These are phyloP conservation scores for Citrullus mucosospermus DNA, from an alignment of 306 rosid species.

Conservation along the genomic window DNA sequence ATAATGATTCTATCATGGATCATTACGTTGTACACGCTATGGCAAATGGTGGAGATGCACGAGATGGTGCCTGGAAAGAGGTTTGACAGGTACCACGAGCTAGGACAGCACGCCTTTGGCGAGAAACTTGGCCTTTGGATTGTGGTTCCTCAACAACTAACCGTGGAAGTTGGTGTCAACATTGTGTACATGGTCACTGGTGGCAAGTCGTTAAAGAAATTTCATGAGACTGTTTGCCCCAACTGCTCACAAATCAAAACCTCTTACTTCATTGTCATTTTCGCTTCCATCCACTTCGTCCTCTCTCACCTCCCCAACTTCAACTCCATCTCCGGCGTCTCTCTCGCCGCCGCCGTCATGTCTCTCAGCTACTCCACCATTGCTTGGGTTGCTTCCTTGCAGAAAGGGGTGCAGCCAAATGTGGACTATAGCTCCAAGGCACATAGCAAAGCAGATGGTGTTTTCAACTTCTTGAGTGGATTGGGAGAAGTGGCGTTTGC, in stretches of 20 bases:
- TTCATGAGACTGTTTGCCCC: conserved; percentile 37
- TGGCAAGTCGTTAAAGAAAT: conserved; percentile 49
- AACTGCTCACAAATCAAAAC: conserved; percentile 18
- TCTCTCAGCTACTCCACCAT: conserved; percentile 65
- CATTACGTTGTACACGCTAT: conserved; percentile 58
- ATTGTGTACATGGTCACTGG: conserved; percentile 70
- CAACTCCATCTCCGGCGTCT: conserved; percentile 53
- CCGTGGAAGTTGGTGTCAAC: conserved; percentile 60
- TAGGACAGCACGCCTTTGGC: conserved; percentile 81
- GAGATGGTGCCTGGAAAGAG: conserved; percentile 82
- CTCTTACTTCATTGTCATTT: conserved; percentile 46
- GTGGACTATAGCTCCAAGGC: conserved; percentile 35
- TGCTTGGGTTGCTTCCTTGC: conserved; percentile 52
- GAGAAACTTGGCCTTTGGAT: conserved; percentile 57
- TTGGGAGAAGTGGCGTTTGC: conserved; percentile 80
- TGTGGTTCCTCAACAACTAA: conserved; percentile 61
- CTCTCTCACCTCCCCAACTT: conserved; percentile 67
- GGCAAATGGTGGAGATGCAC: conserved; percentile 97
- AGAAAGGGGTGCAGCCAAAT: conserved; percentile 22
- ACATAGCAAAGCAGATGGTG: conserved; percentile 1
- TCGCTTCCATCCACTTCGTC: conserved; percentile 41
- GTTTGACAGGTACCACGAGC: conserved; percentile 74
- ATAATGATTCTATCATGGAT: conserved; percentile 52
- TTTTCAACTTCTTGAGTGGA: conserved; percentile 44
- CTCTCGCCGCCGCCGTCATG: conserved; percentile 68